Conservation (phyloP, 2,329 filamentous ascomycete genomes). For the Epichloe uncinata region DNA sequence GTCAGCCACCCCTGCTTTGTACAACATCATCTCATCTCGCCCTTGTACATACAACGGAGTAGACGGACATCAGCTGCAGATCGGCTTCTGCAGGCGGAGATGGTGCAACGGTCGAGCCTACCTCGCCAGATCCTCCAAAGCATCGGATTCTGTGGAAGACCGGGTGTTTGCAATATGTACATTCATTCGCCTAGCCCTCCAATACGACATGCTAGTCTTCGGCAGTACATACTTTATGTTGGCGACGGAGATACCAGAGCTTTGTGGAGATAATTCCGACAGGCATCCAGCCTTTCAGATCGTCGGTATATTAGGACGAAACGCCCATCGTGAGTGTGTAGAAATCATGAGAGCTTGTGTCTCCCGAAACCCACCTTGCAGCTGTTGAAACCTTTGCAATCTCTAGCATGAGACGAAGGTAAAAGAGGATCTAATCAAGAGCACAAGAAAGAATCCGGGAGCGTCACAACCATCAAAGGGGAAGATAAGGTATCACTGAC, state of each 20-base stretch:
- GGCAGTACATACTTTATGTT: neutral
- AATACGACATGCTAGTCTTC: neutral
- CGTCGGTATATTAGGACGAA: neutral
- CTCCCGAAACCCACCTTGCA: neutral
- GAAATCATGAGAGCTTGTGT: neutral
- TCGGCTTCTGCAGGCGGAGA: constrained; percentile 3
- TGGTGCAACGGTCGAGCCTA: neutral
- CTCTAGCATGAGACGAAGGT: neutral
- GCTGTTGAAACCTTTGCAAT: neutral
- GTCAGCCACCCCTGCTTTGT: neutral
- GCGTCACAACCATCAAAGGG: neutral
- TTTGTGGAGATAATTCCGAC: neutral
- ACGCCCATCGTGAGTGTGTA: neutral
- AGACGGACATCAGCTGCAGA: neutral
- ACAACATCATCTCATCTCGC: neutral
- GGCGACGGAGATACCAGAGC: neutral
- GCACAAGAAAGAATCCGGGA: neutral
- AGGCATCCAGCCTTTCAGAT: neutral
- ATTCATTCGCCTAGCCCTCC: neutral
- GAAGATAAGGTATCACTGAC: neutral
- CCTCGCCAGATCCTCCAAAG: neutral
- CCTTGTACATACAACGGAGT: neutral
- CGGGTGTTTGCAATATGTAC: neutral
- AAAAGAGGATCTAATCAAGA: neutral
- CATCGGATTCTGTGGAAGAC: neutral